A percentile compares a stretch with the other conserved stretches of the same genome.
phyloP scores from a whole-genome alignment of 148 eudicot species.

The Camellia sinensis region DNA sequence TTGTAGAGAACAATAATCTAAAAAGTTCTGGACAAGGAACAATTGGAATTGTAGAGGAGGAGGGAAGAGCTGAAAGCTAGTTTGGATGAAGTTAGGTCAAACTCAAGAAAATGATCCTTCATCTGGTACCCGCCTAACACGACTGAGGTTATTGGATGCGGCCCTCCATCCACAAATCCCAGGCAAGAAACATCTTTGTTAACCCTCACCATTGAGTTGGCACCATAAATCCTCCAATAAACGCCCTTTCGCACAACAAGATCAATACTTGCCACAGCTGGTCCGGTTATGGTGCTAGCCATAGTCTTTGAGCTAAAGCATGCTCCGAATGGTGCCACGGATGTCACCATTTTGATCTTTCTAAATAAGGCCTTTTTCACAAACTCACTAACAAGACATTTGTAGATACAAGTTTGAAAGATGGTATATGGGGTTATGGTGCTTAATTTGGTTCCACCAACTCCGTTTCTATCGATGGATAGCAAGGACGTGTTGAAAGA shows the following conservation, averaged over 20 bases:
- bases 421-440: constrained; percentile 21
- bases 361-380: constrained; percentile 15
- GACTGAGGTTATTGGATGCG: constrained; percentile 23
- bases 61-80: constrained; percentile 32
- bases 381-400: constrained; percentile 21
- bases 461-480: constrained; percentile 20
- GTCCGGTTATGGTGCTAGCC: constrained; percentile 20
- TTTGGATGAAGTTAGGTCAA: constrained; percentile 25
- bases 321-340: constrained; percentile 32
- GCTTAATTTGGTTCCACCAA: constrained; percentile 37
- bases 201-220: constrained; percentile 33
- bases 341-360: constrained; percentile 20
- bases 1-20: background rate
- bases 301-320: constrained; percentile 27
- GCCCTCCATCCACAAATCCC: constrained; percentile 35
- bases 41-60: constrained; percentile 23
- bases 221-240: constrained; percentile 34
- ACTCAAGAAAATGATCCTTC: constrained; percentile 36
- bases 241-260: constrained; percentile 19
- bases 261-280: constrained; percentile 27
- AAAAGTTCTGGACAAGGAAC: constrained; percentile 12
- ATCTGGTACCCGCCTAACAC: constrained; percentile 35
- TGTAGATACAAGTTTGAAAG: constrained; percentile 21
- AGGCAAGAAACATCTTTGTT: constrained; percentile 26
- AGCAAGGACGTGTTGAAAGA: constrained; percentile 19